Evolutionary conservation across 441 rosid species (phyloP).

Genomic region (Pelargonium citronellum): DNA sequence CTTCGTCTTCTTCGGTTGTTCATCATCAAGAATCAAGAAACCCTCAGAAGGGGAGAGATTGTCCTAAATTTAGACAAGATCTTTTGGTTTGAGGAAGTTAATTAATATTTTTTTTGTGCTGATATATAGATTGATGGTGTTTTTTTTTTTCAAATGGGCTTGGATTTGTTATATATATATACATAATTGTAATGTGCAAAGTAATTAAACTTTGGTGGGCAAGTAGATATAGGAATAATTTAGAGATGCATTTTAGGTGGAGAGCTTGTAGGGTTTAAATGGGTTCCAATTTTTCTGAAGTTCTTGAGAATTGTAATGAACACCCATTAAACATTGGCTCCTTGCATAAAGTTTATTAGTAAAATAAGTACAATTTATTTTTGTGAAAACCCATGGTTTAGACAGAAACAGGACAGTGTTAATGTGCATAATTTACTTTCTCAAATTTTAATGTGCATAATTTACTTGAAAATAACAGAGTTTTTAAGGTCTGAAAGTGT

Average conservation of each 20-base stretch:
- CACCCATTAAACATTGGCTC: too few species aligned
- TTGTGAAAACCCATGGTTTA: too few species aligned
- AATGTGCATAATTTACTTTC: too few species aligned
- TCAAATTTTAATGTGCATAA: too few species aligned
- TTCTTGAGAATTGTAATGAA: too few species aligned
- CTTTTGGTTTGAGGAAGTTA: conserved; percentile 13
- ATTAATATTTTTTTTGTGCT: background rate
- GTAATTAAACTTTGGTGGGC: conserved; percentile 12
- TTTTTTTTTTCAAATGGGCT: conserved; percentile 6
- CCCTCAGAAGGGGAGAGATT: conserved; percentile 21
- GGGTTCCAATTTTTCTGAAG: conserved; percentile 1
- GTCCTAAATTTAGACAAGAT: conserved; percentile 20
- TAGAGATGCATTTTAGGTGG: conserved; percentile 19
- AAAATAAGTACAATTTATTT: too few species aligned
- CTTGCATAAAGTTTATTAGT: too few species aligned
- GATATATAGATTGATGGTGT: conserved; percentile 8
- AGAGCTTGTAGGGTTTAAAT: conserved; percentile 23
- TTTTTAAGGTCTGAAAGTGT: too few species aligned
- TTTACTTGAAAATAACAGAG: too few species aligned
- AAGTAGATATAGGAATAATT: conserved; percentile 26
- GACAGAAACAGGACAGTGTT: too few species aligned
- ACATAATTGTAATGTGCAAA: conserved; percentile 23
- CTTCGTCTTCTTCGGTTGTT: conserved; percentile 30
- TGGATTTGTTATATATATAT: conserved; percentile 23
- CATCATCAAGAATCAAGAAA: conserved; percentile 9